Conservation (phyloP, 225 moss, liverwort and hornwort genomes). For the Anthoceros angustus region DNA sequence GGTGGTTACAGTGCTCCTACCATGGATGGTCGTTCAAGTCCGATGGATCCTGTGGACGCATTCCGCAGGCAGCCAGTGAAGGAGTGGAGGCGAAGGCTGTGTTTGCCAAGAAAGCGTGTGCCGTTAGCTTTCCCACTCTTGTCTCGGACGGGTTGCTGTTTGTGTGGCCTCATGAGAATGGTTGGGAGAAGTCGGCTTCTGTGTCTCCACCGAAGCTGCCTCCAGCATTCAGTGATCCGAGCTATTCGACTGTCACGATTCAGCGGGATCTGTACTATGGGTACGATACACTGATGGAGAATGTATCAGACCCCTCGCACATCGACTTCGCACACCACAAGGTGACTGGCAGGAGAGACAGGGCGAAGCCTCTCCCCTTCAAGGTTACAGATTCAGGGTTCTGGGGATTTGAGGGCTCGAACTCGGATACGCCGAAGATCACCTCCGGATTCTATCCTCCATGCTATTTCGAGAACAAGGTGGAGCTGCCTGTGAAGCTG, state of each 20-base stretch:
- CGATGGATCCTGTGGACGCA: constrained; percentile 74
- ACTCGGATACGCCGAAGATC: constrained; percentile 68
- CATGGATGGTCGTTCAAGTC: constrained; percentile 94
- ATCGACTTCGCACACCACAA: constrained; percentile 97
- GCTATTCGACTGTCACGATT: constrained; percentile 75
- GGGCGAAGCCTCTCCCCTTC: constrained; percentile 80
- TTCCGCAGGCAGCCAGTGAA: constrained; percentile 64
- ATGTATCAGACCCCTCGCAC: constrained; percentile 96
- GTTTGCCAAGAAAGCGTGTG: constrained; percentile 71
- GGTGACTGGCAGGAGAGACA: constrained; percentile 79
- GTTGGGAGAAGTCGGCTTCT: constrained; percentile 44
- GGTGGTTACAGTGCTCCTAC: constrained; percentile 94
- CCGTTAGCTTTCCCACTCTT: constrained; percentile 44
- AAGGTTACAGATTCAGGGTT: constrained; percentile 71
- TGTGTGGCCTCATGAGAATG: constrained; percentile 95
- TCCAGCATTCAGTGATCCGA: constrained; percentile 64
- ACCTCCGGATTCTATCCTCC: constrained; percentile 77
- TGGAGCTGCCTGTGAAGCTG: constrained; percentile 65
- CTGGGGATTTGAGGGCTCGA: constrained; percentile 83
- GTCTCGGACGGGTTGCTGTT: constrained; percentile 94
- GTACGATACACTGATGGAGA: constrained; percentile 97
- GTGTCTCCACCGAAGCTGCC: constrained; percentile 43
- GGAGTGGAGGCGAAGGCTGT: constrained; percentile 63
- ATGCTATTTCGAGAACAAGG: constrained; percentile 64
- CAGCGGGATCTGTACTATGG: constrained; percentile 78